Percentiles rank a stretch among this genome's conserved stretches.
Conservation (phyloP, 257 asterid genomes). For the Rauvolfia tetraphylla region DNA sequence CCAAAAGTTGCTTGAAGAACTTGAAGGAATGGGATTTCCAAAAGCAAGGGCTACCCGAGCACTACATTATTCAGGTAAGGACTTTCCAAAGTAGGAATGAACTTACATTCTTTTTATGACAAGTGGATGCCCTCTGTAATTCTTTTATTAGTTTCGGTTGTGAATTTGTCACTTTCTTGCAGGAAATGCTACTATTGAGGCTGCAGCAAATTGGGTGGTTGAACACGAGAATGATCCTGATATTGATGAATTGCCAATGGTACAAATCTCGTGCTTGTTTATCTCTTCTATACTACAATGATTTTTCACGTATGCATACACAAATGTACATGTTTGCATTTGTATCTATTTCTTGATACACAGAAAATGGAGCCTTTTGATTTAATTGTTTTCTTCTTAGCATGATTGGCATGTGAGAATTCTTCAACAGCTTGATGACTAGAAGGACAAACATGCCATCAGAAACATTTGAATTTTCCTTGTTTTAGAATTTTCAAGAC, state of each 20-base stretch:
- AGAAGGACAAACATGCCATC: background rate
- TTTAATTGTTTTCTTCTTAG: background rate
- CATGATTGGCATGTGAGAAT: background rate
- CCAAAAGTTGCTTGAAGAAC: constrained; percentile 65
- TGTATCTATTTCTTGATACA: background rate
- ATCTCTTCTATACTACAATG: background rate
- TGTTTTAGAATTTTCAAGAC: background rate
- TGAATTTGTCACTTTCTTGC: constrained; percentile 22
- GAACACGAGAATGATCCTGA: constrained; percentile 90
- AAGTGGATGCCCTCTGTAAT: background rate
- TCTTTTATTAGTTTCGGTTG: background rate
- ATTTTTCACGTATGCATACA: background rate
- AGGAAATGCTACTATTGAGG: constrained; percentile 79
- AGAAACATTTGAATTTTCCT: background rate
- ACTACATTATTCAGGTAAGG: constrained; percentile 80
- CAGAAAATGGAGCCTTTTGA: background rate
- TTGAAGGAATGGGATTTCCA: constrained; percentile 84
- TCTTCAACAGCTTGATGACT: background rate
- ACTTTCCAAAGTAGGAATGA: background rate
- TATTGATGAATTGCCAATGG: constrained; percentile 84
- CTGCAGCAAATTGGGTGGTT: constrained; percentile 86
- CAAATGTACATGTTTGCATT: background rate
- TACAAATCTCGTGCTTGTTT: constrained; percentile 23
- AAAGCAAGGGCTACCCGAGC: constrained; percentile 86
- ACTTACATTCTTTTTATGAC: background rate